Evolutionary conservation across 257 asterid genomes (phyloP).

Genomic region (Solanum verrucosum): DNA sequence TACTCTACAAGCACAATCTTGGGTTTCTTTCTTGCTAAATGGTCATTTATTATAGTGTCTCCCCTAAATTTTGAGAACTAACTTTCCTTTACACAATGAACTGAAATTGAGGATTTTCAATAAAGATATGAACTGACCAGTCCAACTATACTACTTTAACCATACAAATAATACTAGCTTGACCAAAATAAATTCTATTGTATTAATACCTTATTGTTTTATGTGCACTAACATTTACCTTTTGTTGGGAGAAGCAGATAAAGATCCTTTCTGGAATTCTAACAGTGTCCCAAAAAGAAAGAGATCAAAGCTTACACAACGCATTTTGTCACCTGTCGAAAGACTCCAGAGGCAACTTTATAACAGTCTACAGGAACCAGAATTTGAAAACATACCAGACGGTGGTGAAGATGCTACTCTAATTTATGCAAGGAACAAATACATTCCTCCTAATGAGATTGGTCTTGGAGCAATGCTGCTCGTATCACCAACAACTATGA

Average conservation of each 20-base stretch:
- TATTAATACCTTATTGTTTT: neutral
- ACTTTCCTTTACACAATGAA: no score
- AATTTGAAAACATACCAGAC: neutral
- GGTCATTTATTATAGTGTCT: neutral
- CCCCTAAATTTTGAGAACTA: neutral
- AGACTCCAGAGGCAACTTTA: slow-evolving; percentile 17
- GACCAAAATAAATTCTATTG: no score
- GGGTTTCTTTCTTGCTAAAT: neutral
- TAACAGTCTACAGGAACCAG: neutral
- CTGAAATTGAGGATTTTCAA: neutral
- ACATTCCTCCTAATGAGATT: slow-evolving; percentile 31
- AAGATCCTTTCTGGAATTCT: slow-evolving; percentile 5
- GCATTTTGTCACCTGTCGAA: slow-evolving; percentile 15
- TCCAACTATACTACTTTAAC: neutral
- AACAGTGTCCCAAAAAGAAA: slow-evolving; percentile 17
- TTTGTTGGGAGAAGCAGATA: neutral
- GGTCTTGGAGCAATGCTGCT: slow-evolving; percentile 38
- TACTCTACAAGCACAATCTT: neutral
- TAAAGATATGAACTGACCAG: neutral
- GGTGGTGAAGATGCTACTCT: slow-evolving; percentile 11
- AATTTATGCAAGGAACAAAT: slow-evolving; percentile 14
- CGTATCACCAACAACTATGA: neutral
- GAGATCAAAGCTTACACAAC: slow-evolving; percentile 25
- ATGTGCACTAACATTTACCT: slow-evolving; percentile 1
- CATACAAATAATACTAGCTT: no score